phyloP scores from a whole-genome alignment of 495 filamentous ascomycete species.

The Aspergillus incahuasiensis region DNA sequence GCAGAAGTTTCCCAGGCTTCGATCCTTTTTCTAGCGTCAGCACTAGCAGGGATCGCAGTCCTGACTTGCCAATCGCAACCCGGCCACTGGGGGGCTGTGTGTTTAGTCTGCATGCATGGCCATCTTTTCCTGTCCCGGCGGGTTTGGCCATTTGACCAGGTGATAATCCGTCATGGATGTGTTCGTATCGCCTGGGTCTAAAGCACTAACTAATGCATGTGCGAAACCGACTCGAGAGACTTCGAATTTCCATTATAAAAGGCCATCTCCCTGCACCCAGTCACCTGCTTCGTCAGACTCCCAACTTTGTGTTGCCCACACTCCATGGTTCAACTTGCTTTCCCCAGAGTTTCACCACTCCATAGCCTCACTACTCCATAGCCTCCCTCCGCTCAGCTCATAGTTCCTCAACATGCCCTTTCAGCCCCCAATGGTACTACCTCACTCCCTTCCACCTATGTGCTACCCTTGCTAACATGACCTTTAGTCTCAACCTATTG shows the following conservation, averaged over 20 bases:
- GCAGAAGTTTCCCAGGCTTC: slow-evolving; percentile 20
- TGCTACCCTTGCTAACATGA: not conserved
- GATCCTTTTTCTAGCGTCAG: slow-evolving; percentile 22
- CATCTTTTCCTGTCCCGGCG: slow-evolving; percentile 4
- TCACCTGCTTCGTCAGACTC: slow-evolving; percentile 5
- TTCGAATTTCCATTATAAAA: slow-evolving; percentile 7
- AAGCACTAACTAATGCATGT: slow-evolving; percentile 19
- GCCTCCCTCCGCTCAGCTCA: slow-evolving; percentile 2
- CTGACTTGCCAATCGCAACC: slow-evolving; percentile 11
- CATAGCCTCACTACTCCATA: not conserved
- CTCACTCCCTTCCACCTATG: not conserved
- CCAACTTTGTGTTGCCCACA: not conserved
- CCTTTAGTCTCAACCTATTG: slow-evolving; percentile 6
- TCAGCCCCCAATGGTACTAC: slow-evolving; percentile 6
- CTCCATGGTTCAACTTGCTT: slow-evolving; percentile 7
- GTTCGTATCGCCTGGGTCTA: slow-evolving; percentile 17
- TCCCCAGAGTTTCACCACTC: slow-evolving; percentile 6
- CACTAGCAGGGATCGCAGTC: slow-evolving; percentile 14
- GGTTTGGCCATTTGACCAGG: slow-evolving; percentile 13
- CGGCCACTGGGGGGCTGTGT: slow-evolving; percentile 16
- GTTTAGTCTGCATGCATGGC: slow-evolving; percentile 14
- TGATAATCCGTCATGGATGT: slow-evolving; percentile 22
- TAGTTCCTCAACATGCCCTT: slow-evolving; percentile 10
- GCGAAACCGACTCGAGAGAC: slow-evolving; percentile 14
- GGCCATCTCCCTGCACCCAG: not conserved